phyloP scores from a whole-genome alignment of 108 stramenopile genomes.

The Poteriospumella lacustris region DNA sequence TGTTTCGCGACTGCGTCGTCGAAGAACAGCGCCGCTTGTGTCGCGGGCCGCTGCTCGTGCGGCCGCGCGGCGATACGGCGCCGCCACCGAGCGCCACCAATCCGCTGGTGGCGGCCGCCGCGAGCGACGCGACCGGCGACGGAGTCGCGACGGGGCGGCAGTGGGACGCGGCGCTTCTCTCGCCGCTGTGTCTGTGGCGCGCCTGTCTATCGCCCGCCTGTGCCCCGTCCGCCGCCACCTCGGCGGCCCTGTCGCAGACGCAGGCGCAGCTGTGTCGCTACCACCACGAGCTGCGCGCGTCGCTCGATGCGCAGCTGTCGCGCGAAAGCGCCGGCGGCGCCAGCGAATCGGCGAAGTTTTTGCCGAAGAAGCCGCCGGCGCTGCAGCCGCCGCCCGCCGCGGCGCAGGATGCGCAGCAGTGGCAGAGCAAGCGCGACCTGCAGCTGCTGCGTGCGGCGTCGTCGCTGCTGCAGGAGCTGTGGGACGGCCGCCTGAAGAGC shows the following conservation, averaged over 20 bases:
- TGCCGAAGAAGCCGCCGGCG: not conserved
- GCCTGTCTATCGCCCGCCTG: not conserved
- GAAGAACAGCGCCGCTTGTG: too few species aligned
- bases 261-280: not conserved
- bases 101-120: too few species aligned
- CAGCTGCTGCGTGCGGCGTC: conserved; percentile 8
- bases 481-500: not conserved
- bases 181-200: not conserved
- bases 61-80: too few species aligned
- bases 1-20: too few species aligned
- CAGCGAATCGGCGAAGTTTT: conserved; percentile 20
- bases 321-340: not conserved
- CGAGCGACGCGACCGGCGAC: too few species aligned
- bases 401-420: not conserved
- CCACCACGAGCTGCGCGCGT: not conserved
- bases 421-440: not conserved
- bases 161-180: not conserved
- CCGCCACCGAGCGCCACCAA: too few species aligned
- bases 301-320: not conserved
- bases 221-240: not conserved
- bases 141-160: too few species aligned
- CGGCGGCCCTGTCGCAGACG: not conserved
- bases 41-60: too few species aligned
- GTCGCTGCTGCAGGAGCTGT: conserved; percentile 17
- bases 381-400: not conserved